phyloP scores from a whole-genome alignment of 2,329 filamentous ascomycete genomes.

The Fusarium liriodendri region DNA sequence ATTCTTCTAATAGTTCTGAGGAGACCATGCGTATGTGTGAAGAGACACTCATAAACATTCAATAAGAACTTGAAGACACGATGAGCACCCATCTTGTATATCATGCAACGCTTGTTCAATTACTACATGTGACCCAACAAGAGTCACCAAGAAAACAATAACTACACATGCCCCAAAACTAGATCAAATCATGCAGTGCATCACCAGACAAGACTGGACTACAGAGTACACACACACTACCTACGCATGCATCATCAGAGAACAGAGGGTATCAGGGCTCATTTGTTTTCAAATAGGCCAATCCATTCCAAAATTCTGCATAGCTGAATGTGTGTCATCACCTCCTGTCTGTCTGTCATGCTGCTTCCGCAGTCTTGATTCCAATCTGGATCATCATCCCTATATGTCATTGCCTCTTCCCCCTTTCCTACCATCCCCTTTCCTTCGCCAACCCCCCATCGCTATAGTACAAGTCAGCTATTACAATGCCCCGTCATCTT shows the following conservation, averaged over 20 bases:
- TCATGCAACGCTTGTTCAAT: neutral
- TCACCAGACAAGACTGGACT: neutral
- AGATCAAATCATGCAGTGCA: neutral
- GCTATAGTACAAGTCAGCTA: constrained; percentile 44
- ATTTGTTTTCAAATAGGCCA: constrained; percentile 35
- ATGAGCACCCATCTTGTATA: neutral
- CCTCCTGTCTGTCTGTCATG: constrained; percentile 1
- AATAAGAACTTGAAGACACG: neutral
- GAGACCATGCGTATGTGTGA: too few species aligned
- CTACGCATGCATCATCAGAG: constrained; percentile 14
- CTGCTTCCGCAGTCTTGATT: constrained; percentile 30
- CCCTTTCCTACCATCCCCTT: constrained; percentile 1
- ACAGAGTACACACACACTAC: neutral
- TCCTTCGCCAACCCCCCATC: constrained; percentile 29
- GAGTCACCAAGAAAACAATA: neutral
- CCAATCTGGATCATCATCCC: constrained; percentile 44
- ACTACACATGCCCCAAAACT: neutral
- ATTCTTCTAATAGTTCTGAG: neutral
- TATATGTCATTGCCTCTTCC: constrained; percentile 37
- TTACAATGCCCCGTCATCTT: constrained; percentile 36
- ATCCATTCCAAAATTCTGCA: constrained; percentile 37
- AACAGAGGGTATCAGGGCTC: constrained; percentile 28
- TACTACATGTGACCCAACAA: neutral
- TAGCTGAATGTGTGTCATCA: constrained; percentile 24
- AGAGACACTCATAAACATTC: neutral